phyloP scores from a whole-genome alignment of 768 basidiomycete genomes.

The Russula emetica region DNA sequence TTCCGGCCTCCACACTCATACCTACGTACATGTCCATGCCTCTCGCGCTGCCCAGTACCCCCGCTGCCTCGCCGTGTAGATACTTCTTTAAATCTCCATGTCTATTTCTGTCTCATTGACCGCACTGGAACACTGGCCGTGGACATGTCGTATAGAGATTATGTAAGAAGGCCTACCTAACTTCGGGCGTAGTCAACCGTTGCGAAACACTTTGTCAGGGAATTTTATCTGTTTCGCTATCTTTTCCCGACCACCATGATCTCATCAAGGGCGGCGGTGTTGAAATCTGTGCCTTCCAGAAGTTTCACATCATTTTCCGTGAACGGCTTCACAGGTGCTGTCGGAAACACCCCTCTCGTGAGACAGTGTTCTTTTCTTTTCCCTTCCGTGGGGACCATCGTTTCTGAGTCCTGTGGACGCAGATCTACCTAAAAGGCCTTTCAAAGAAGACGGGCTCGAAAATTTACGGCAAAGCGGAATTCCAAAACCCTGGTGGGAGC shows the following conservation, averaged over 20 bases:
- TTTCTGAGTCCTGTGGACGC: conserved; percentile 18
- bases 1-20: conserved; percentile 11
- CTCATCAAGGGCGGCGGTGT: background rate
- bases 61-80: conserved; percentile 7
- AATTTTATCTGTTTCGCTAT: background rate
- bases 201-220: background rate
- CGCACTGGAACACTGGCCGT: background rate
- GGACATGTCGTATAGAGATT: background rate
- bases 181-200: background rate
- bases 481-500: conserved; percentile 96
- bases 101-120: conserved; percentile 11
- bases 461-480: conserved; percentile 95
- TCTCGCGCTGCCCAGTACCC: conserved; percentile 4
- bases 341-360: conserved; percentile 93
- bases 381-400: background rate
- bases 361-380: conserved; percentile 29
- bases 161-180: conserved; percentile 5
- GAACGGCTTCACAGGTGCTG: conserved; percentile 78
- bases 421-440: conserved; percentile 81
- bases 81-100: conserved; percentile 1
- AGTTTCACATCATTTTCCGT: conserved; percentile 41
- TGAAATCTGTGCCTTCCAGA: conserved; percentile 26
- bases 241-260: conserved; percentile 5
- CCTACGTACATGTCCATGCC: conserved; percentile 20
- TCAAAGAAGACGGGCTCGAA: conserved; percentile 79